These are phyloP conservation scores for Aphanocladium album DNA, from an alignment of 2,329 filamentous ascomycete species.

Conservation along the genomic window DNA sequence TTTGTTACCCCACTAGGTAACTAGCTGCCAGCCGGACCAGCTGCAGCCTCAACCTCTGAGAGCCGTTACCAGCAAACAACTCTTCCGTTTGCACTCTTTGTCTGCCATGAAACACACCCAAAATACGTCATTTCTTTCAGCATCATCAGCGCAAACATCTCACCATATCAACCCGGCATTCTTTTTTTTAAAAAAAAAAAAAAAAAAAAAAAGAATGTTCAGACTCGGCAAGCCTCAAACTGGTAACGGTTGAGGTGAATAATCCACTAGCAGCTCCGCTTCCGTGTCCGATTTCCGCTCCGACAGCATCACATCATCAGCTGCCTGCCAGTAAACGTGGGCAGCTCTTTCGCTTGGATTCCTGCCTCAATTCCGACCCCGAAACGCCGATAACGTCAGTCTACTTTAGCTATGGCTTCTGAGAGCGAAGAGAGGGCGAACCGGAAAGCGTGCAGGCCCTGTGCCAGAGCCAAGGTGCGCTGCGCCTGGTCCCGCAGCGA, in stretches of 20 bases:
- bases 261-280: neutral
- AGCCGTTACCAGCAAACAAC: too few species aligned
- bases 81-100: too few species aligned
- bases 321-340: neutral
- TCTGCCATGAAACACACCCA: too few species aligned
- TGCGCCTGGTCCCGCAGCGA: neutral
- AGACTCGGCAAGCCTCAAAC: neutral
- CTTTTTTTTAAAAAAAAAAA: neutral
- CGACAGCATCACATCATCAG: neutral
- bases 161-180: neutral
- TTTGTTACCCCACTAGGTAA: too few species aligned
- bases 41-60: too few species aligned
- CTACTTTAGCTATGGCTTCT: neutral
- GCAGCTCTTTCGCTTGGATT: too few species aligned
- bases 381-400: neutral
- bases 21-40: too few species aligned
- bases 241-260: neutral
- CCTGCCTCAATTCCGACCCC: neutral
- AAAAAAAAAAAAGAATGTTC: neutral
- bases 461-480: slow-evolving; percentile 1
- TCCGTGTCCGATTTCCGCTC: slow-evolving; percentile 3
- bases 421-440: neutral
- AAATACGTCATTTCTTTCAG: too few species aligned
- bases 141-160: neutral
- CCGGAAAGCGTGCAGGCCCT: neutral